Evolutionary conservation across 2,329 filamentous ascomycete species (phyloP), one percentile per base, ranked within the genome.

Genomic region (Colletotrichum sp.): DNA sequence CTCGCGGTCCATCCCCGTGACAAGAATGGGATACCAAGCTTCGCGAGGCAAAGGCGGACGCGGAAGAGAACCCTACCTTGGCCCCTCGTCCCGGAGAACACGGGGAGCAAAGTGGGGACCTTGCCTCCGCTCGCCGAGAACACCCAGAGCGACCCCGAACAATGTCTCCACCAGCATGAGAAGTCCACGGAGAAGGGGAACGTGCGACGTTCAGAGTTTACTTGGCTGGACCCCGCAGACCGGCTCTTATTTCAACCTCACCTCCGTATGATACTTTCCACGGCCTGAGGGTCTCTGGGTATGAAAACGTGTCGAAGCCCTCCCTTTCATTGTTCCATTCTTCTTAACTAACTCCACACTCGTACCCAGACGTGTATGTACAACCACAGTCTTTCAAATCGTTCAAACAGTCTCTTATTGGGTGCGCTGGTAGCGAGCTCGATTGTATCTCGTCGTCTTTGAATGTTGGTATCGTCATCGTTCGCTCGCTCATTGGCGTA

Each of bases 201-300:
- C 55, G 61, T 58, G 55, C 55, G 8, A 30, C 13, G 25, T 8
- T 5, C 27, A 6, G 27, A 58, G 25, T 12, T 18, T 25, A 15
- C 27, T n/a, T 28, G 28, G 30, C 18, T 60, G 1, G 34, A 27
- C 67, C 68, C 34, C 6, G 68, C 52, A 28, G 15, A 4, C 52
- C 34, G 48, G 6, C 12, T 43, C n/a, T 61, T 60, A 74, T 71
- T 36, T 61, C 22, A 55, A 74, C 72, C 25, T 30, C 72, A 71
- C 3, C 6, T 15, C n/a, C n/a, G 43, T 7, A 27, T 8, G 3
- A 30, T 12, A 2, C 6, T 28, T 28, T 9, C 27, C 15, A 25
- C 6, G 13, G n/a, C 10, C 13, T 22, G 1, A 52, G 4, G 1
- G 6, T 52, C 13, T 52, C n/a, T 12, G 32, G 12, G 32, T 2